phyloP scores from a whole-genome alignment of 2,329 filamentous ascomycete genomes.

The Stagonosporopsis cucurbitacearum region DNA sequence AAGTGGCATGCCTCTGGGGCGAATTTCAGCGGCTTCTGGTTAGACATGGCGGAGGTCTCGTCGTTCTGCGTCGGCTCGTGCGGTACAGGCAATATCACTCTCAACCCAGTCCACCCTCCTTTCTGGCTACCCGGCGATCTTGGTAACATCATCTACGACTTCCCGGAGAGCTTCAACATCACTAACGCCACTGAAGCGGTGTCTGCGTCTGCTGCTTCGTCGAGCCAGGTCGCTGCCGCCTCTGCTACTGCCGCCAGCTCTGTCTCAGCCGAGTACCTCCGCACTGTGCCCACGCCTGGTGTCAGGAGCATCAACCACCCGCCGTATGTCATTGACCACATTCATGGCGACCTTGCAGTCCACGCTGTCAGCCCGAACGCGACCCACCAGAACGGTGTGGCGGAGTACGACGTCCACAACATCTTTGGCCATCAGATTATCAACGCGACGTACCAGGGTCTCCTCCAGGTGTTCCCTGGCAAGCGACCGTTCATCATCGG shows the following conservation, averaged over 20 bases:
- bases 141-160: constrained; percentile 64
- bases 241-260: constrained; percentile 37
- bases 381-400: constrained; percentile 73
- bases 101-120: constrained; percentile 72
- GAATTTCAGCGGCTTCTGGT: constrained; percentile 61
- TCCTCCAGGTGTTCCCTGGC: constrained; percentile 67
- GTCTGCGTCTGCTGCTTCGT: constrained; percentile 61
- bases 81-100: constrained; percentile 67
- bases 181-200: constrained; percentile 73
- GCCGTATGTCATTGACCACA: constrained; percentile 78
- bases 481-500: constrained; percentile 86
- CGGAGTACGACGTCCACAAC: constrained; percentile 86
- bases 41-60: constrained; percentile 68
- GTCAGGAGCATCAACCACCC: constrained; percentile 73
- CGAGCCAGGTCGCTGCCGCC: constrained; percentile 56
- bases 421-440: constrained; percentile 72
- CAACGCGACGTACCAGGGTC: constrained; percentile 76
- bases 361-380: constrained; percentile 79
- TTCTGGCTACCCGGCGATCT: constrained; percentile 71
- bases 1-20: constrained; percentile 46
- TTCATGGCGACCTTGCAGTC: constrained; percentile 73
- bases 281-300: constrained; percentile 67
- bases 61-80: constrained; percentile 76
- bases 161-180: constrained; percentile 72
- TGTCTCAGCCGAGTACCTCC: constrained; percentile 56